Percentiles rank a stretch among this genome's conserved stretches.
Conservation (phyloP, 371 early-diverging fungal species). For the Mortierella sp. region DNA sequence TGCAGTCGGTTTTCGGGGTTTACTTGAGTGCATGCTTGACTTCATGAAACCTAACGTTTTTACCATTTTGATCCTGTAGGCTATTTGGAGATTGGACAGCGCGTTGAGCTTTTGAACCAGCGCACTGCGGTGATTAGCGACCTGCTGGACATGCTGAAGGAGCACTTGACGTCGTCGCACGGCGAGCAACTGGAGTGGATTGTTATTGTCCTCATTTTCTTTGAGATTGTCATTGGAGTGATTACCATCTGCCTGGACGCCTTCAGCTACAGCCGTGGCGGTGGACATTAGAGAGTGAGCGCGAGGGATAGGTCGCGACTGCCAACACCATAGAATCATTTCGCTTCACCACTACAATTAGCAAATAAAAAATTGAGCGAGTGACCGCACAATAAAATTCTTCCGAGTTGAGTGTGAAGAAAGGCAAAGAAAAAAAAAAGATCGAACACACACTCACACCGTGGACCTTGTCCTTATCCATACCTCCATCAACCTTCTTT, state of each 20-base stretch:
- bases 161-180: constrained; percentile 82
- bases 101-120: constrained; percentile 75
- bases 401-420: neutral
- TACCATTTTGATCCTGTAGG: constrained; percentile 64
- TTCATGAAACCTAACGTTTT: constrained; percentile 39
- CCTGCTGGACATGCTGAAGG: constrained; percentile 89
- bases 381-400: neutral
- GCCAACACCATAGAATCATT: neutral
- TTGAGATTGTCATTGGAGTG: constrained; percentile 86
- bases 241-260: constrained; percentile 86
- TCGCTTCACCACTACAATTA: neutral
- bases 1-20: constrained; percentile 23
- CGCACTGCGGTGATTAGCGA: constrained; percentile 75
- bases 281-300: constrained; percentile 6
- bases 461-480: neutral
- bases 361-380: neutral
- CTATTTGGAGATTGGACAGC: constrained; percentile 77
- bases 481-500: neutral
- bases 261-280: constrained; percentile 61
- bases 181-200: constrained; percentile 90
- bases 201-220: constrained; percentile 85
- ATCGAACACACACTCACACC: neutral
- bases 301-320: neutral
- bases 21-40: constrained; percentile 59
- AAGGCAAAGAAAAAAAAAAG: neutral